Base-by-base conservation (phyloP, 768 basidiomycete species). In the Tulasnella sp. region DNA sequence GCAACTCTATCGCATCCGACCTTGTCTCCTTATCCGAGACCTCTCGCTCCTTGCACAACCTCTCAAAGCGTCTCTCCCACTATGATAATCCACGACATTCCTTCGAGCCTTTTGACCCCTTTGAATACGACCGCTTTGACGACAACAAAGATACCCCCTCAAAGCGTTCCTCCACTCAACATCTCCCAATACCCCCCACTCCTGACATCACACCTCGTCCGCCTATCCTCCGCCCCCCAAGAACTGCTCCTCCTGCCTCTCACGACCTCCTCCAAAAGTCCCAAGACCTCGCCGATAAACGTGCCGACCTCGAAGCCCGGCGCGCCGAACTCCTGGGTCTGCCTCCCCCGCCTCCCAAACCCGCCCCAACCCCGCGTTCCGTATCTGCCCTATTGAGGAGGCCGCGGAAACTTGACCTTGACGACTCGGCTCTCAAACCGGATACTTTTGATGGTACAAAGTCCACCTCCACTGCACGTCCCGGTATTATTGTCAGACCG, bases 1-100 rank as follows among this genome's bases (percentile, higher is more conserved):
- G 55, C 25, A 42, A 45, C 9, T 57, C 55, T 8, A 48, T 57
- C 14, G 55, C 55, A 7, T 57, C 55, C 25, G 55, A 57, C 45
- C 41, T 57, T 23, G 29, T 57, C 29, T 57, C 55, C 29, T 43
- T 57, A 9, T 43, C 55, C 21, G 55, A 57, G 45, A 57, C 55
- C 41, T 57, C 55, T 17, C 40, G 41, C n/a, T 45, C 55, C 14
- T 43, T 57, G 9, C 40, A 57, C 12, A 36, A 57, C 15, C 41
- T 57, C n/a, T 45, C 42, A 43, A 43, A 48, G 27, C 40, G 55
- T 1, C 41, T 57, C 40, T 57, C 55, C 1, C 45, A 25, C 45
- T 3, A 11, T 17, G 50, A 51, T 23, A 12, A 12, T n/a, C 32
- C 27, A 15, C 23, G 41, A 32, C 15, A 11, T 1, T 31, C 17